Base-by-base conservation (phyloP, 2,329 filamentous ascomycete genomes). In the Xylariaceae sp. region DNA sequence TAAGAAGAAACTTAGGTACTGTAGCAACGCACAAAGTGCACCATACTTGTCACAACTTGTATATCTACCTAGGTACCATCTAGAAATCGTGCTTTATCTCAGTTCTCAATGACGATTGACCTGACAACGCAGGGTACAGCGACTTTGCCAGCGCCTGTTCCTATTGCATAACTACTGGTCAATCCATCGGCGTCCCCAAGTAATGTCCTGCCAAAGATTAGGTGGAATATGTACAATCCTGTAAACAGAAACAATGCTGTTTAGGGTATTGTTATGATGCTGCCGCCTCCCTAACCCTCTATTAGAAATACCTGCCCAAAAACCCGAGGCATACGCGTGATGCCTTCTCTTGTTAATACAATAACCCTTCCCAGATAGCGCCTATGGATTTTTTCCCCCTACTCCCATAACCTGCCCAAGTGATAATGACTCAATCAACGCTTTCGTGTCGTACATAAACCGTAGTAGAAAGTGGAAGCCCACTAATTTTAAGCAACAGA, bases 191-290 rank as follows among this genome's bases (percentile, higher is more conserved):
- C 39, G 19, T 45, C 52, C 57, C 16, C 44, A 11, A 54, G 23
- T 54, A 39, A 59, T 57, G 52, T 44, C 56, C 23, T 40, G 39
- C 43, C 6, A 19, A 47, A 40, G 29, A 58, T 53, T 53, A 56
- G 33, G 17, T 54, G 45, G 44, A 53, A 56, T 69, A 65, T 63
- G 62, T 69, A 69, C 66, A 68, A 51, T 61, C 50, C 59, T 66
- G 64, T 65, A 65, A 65, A 63, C 53, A 61, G 53, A 56, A 56
- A 56, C 51, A 56, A 63, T 65, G 61, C 61, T 65, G 58, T 64
- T 57, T 45, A 51, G 67, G 66, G 67, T 68, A 69, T 69, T 65
- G 61, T 56, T 59, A 60, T 66, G 56, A 63, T 66, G 54, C 62
- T 58, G 36, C 36, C 28, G 28, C 44, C 54, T 50, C 41, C 52